Conservation (phyloP, 2,329 filamentous ascomycete genomes). For the Botryosphaeria dothidea region DNA sequence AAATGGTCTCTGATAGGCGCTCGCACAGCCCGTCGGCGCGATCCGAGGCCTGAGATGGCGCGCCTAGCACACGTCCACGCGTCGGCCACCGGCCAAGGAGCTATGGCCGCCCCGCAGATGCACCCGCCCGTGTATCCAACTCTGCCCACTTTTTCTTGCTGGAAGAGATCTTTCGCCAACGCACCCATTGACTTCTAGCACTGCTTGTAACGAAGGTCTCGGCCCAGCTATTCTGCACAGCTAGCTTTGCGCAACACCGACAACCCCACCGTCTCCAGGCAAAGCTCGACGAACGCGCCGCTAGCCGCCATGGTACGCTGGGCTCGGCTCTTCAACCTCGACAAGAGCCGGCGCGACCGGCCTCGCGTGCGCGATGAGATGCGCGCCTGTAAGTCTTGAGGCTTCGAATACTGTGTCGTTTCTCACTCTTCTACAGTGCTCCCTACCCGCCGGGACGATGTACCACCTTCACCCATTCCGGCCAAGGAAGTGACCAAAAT, state of each 20-base stretch:
- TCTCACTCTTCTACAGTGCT: constrained; percentile 55
- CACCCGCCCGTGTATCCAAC: background rate
- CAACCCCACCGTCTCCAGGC: background rate
- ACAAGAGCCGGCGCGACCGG: constrained; percentile 39
- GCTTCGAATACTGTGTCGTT: background rate
- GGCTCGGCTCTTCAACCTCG: constrained; percentile 37
- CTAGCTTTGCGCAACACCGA: background rate
- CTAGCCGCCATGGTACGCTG: constrained; percentile 38
- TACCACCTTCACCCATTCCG: constrained; percentile 67
- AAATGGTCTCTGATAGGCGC: background rate
- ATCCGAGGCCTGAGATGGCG: constrained; percentile 4
- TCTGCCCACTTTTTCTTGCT: constrained; percentile 13
- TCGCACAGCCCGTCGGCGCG: constrained; percentile 1
- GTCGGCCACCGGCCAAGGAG: constrained; percentile 6
- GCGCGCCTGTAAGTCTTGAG: constrained; percentile 34
- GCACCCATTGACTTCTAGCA: constrained; percentile 2
- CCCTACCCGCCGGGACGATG: constrained; percentile 60
- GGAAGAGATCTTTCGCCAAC: background rate
- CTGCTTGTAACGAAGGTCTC: background rate
- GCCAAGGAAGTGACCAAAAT: constrained; percentile 83
- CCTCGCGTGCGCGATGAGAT: constrained; percentile 42
- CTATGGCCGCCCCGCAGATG: constrained; percentile 18
- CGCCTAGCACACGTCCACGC: constrained; percentile 8
- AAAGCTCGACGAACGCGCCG: background rate
- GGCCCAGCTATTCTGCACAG: background rate